phyloP scores from a whole-genome alignment of 2,329 filamentous ascomycete genomes.

The Microdochium nivale region DNA sequence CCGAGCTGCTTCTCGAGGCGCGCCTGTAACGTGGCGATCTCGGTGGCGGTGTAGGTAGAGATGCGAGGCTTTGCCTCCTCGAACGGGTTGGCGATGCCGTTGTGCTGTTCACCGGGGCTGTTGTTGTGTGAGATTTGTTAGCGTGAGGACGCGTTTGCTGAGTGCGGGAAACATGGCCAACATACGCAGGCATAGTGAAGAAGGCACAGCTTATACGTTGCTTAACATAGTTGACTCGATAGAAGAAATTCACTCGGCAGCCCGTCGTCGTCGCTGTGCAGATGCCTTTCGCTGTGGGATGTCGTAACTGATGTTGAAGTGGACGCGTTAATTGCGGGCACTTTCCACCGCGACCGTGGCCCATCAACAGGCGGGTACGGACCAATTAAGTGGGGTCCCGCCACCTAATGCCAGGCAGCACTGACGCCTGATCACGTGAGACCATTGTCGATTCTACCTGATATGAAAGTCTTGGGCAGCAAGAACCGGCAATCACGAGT shows the following conservation, averaged over 20 bases:
- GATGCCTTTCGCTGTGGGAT: not conserved
- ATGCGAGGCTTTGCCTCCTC: slow-evolving; percentile 61
- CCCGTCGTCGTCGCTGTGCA: too few species aligned
- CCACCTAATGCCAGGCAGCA: not conserved
- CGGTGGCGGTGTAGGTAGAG: slow-evolving; percentile 75
- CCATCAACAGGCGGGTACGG: not conserved
- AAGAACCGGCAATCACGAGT: too few species aligned
- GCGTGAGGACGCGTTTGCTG: not conserved
- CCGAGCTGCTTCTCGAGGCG: slow-evolving; percentile 89
- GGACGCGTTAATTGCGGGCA: not conserved
- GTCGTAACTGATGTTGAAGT: not conserved
- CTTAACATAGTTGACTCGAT: not conserved
- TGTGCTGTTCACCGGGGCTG: slow-evolving; percentile 65
- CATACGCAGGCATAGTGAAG: slow-evolving; percentile 5
- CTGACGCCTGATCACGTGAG: not conserved
- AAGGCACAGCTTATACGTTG: not conserved
- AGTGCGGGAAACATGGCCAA: not conserved
- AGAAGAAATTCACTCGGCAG: too few species aligned
- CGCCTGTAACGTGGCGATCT: slow-evolving; percentile 81
- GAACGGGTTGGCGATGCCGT: slow-evolving; percentile 66
- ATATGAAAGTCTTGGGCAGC: too few species aligned
- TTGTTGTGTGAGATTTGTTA: slow-evolving; percentile 6
- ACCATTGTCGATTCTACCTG: too few species aligned
- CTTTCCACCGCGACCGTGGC: not conserved
- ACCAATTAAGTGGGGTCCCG: not conserved